Evolutionary conservation across 2,329 filamentous ascomycete genomes (phyloP).

Genomic region (Aureobasidium namibiae): DNA sequence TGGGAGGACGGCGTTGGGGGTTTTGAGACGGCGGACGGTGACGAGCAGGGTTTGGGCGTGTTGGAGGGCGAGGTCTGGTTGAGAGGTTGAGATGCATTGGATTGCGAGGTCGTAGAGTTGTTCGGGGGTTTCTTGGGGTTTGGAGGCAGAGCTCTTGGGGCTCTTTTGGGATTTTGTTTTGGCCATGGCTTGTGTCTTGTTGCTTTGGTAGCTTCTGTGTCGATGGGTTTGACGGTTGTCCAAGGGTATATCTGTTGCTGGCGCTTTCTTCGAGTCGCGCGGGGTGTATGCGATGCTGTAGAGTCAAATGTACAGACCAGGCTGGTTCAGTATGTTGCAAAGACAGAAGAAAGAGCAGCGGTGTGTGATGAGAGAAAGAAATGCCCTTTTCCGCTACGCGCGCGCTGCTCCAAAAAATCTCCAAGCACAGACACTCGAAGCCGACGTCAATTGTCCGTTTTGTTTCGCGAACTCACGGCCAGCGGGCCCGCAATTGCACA

Average conservation of each 20-base stretch:
- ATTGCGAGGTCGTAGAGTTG: slow-evolving; percentile 50
- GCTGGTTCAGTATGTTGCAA: background rate
- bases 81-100: slow-evolving; percentile 48
- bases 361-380: background rate
- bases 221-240: no score
- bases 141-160: slow-evolving; percentile 20
- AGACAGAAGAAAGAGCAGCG: background rate
- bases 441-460: background rate
- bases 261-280: background rate
- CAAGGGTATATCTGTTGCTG: background rate
- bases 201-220: no score
- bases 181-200: slow-evolving; percentile 32
- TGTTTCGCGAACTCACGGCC: background rate
- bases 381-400: background rate
- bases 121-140: slow-evolving; percentile 41
- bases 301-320: background rate
- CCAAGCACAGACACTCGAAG: background rate
- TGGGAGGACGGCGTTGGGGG: slow-evolving; percentile 41
- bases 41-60: slow-evolving; percentile 46
- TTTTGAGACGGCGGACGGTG: slow-evolving; percentile 30
- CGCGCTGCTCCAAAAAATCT: background rate
- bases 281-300: background rate
- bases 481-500: background rate
- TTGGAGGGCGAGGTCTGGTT: slow-evolving; percentile 49
- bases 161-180: slow-evolving; percentile 45